phyloP scores from a whole-genome alignment of 1,284 basidiomycete genomes.

The Tilletia setariae region DNA sequence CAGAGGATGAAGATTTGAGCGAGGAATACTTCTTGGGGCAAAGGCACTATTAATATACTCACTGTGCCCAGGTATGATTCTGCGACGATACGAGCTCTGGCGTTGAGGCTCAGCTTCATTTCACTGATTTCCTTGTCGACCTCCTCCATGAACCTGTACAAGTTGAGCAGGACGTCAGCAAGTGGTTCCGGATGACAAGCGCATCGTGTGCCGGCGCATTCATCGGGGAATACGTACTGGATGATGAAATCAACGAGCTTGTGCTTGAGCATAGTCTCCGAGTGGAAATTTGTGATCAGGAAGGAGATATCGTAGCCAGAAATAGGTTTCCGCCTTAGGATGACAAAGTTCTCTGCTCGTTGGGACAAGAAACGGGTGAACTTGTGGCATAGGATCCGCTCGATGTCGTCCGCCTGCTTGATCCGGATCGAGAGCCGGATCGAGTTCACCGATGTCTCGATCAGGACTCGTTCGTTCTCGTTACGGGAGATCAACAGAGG shows the following conservation, averaged over 20 bases:
- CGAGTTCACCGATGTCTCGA: conserved; percentile 95
- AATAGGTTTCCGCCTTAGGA: conserved; percentile 89
- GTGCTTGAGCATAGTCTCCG: conserved; percentile 97
- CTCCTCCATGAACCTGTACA: conserved; percentile 87
- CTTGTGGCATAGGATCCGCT: conserved; percentile 92
- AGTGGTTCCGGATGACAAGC: neutral
- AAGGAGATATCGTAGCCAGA: conserved; percentile 95
- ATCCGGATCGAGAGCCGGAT: conserved; percentile 94
- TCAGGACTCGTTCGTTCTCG: conserved; percentile 91
- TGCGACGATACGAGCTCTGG: conserved; percentile 92
- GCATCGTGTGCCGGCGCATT: neutral
- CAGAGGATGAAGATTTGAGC: neutral
- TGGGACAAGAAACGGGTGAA: conserved; percentile 99
- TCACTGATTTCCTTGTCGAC: conserved; percentile 85
- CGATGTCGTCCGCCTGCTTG: conserved; percentile 99
- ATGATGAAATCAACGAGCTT: conserved; percentile 99
- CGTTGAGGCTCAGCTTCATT: conserved; percentile 74
- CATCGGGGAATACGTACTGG: conserved; percentile 62
- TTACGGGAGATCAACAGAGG: conserved; percentile 91
- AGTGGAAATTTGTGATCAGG: conserved; percentile 93
- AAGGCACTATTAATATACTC: conserved; percentile 19
- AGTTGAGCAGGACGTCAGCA: neutral
- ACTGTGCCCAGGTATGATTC: conserved; percentile 60
- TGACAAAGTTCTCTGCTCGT: conserved; percentile 92
- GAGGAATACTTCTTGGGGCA: neutral